Base-by-base conservation (phyloP, 2,329 filamentous ascomycete genomes). In the Sporothrix schenckii region DNA sequence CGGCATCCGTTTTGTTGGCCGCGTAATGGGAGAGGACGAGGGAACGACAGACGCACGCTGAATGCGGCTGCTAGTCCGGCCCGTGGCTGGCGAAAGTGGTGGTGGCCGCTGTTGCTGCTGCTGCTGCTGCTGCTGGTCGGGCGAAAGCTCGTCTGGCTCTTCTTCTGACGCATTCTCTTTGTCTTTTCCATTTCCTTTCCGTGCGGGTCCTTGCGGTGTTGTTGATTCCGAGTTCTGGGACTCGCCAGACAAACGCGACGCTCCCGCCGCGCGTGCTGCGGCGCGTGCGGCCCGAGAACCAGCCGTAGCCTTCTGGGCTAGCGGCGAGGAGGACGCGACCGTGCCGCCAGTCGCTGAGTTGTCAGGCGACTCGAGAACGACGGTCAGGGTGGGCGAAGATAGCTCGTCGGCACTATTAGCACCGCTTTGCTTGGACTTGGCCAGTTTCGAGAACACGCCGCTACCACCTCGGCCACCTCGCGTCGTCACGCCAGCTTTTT, bases 361-460 rank as follows among this genome's bases (percentile, higher is more conserved):
- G 14, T 49, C 52, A 3, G 13, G 27, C 1, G 50, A 30, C 24
- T 65, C 69, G 9, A 69, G 47, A 5, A 53, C 49, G 24, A 41
- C 69, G 21, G 34, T 52, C 50, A 69, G 49, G 2, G 72, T 49
- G 1, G 72, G 69, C 24, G 77, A 77, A 16, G 78, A 80, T 9
- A 78, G 70, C 66, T 79, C 78, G 69, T 79, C 77, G 30, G 76
- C 52, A 6, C 74, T 75, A 19, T 75, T 74, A 14, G 54, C 71
- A 3, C 68, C 41, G 27, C 70, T 71, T 21, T 58, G n/a, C 49
- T 72, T 69, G 6, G 69, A 63, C 6, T 65, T 50, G 58, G 60
- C 66, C 27, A 69, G 53, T 27, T 60, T 63, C 3, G 68, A 50
- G 39, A 70, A 69, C 7, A 72, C 44, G 41, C 68, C 30, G 50